Base-by-base conservation (phyloP, 164 flowering plant species). In the Vitis amurensis region DNA sequence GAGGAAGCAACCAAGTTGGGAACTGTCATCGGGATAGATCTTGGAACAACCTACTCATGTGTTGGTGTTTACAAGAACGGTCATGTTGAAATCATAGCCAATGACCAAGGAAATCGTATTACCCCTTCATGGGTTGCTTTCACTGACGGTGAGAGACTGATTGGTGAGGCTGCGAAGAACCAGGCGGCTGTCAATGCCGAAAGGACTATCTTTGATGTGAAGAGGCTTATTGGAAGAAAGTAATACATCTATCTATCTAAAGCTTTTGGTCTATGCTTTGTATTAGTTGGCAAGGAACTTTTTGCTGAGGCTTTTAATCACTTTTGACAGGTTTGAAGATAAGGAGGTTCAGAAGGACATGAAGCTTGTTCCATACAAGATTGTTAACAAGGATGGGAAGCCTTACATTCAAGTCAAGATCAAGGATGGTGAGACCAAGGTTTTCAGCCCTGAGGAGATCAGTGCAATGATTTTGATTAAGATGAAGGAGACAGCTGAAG, bases 401-500 rank as follows among this genome's bases (percentile, higher is more conserved):
- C 98, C 98, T 71, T 92, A 92, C 66, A 88, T 92, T 8, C 90
- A 91, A 64, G 94, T 92, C 12, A 78, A 86, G 77, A 82, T 86
- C 3, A 82, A 86, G 83, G 94, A 89, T 78, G 93, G 96, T 8
- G 94, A 91, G 73, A 87, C 87, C 51, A 92, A 91, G 82, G 90
- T 89, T 50, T 87, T 92, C 74, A 89, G 94, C 79, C 98, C 98
- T 29, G 97, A 93, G 83, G 98, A 92, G 73, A 79, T 92, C 76
- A 92, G 98, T 67, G 96, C 98, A 19, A 92, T 92, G 98, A 65
- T 92, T 76, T 78, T 92, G 49, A 87, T 78, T 19, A 92, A 90
- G 77, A 92, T 92, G 97, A 92, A 92, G 87, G 96, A 92, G 75
- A 92, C 97, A 61, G 97, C 98, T 14, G 98, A 92, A 74, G 92